Base-by-base conservation (phyloP, 2,329 filamentous ascomycete genomes). In the Chrysoporthe austroafricana region DNA sequence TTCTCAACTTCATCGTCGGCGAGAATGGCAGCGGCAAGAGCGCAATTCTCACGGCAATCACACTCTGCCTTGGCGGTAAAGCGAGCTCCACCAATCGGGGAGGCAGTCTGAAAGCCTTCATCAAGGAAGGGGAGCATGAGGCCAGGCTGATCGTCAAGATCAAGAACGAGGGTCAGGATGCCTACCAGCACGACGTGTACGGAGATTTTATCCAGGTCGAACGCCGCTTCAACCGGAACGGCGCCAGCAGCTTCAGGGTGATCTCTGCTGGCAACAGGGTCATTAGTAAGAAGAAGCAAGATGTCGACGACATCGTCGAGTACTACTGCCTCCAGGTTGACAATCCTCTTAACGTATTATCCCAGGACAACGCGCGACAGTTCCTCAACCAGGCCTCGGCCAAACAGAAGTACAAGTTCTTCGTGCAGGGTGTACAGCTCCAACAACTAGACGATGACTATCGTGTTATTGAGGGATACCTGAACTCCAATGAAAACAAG, bases 1-100 rank as follows among this genome's bases (percentile, higher is more conserved):
- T 97, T 48, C 96, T 99, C 78, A 99, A 99, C 79, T 99, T 99
- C 79, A 94, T 99, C 70, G 94, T 97, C 66, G 96, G 96, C 18
- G 94, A 97, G 78, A 99, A 99, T 76, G 96, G 96, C 43, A 98
- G 95, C 76, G 96, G 96, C 46, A 99, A 99, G 82, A 99, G 96
- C 77, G 96, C 96, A 2, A 91, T 98, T 16, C 82, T 99, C 39
- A 98, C 96, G 0, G 96, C 94, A 4, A 88, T 99, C 71, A 97
- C 94, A 0, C 85, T 99, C 44, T 98, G 96, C 75, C 84, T 99
- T n/a, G 96, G 96, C 69, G 95, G 92, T 26, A 98, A 97, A 78
- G 94, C 96, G 1, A 93, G 93, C 65, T 88, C 92, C 18, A 98
- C 96, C 4, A 98, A 98, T 75, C 91, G 96, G 71, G 96, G 94